Conservation (phyloP, 2,329 filamentous ascomycete genomes). For the Penicillium occitanis region DNA sequence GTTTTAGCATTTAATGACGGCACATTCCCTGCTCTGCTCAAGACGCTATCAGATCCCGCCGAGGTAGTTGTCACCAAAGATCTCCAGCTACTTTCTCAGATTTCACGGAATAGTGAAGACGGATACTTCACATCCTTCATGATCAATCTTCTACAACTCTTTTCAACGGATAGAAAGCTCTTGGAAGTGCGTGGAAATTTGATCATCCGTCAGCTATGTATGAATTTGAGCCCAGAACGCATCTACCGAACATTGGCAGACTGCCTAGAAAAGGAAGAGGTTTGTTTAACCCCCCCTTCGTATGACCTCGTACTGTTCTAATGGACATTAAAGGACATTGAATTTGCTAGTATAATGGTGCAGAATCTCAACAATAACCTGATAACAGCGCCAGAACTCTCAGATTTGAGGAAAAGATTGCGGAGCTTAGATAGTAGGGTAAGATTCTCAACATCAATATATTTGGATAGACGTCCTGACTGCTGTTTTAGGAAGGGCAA, state of each 20-base stretch:
- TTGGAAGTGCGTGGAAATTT: conserved; percentile 91
- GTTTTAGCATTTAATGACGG: conserved; percentile 95
- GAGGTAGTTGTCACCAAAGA: conserved; percentile 96
- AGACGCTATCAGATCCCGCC: conserved; percentile 91
- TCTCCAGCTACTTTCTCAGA: conserved; percentile 88
- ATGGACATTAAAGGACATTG: conserved; percentile 62
- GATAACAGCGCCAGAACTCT: conserved; percentile 91
- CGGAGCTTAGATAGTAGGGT: conserved; percentile 86
- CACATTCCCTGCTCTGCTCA: conserved; percentile 91
- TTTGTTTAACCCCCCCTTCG: conserved; percentile 25
- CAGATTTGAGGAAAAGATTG: conserved; percentile 84
- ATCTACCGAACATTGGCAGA: conserved; percentile 96
- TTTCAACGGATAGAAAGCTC: conserved; percentile 87
- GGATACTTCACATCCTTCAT: conserved; percentile 98
- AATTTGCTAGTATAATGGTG: conserved; percentile 99
- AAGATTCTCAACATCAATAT: conserved; percentile 23
- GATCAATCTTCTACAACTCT: conserved; percentile 92
- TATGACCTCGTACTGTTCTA: too few species aligned
- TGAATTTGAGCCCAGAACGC: conserved; percentile 87
- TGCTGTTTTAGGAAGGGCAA: conserved; percentile 71
- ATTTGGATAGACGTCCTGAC: conserved; percentile 24
- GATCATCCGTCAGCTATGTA: conserved; percentile 91
- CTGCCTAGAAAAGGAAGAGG: conserved; percentile 92
- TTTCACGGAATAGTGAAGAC: conserved; percentile 93
- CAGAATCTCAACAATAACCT: conserved; percentile 99